These are phyloP conservation scores for Umbilicus rupestris DNA, from an alignment of 164 flowering plant genomes.

Conservation along the genomic window DNA sequence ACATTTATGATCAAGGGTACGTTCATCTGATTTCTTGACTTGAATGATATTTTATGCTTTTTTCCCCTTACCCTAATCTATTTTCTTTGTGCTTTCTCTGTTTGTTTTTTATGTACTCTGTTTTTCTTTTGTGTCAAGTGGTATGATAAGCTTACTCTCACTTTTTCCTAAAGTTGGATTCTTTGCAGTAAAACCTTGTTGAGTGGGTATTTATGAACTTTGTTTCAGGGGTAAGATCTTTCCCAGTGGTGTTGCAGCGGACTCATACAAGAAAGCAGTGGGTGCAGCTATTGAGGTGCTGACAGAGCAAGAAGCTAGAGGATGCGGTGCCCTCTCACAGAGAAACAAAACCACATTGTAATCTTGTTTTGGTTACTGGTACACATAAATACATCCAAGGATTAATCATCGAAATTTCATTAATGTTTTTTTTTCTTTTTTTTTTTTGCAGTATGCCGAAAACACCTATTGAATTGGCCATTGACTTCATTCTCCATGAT, in stretches of 20 bases:
- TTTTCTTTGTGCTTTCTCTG: background rate
- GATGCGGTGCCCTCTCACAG: slow-evolving; percentile 9
- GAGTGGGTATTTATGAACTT: background rate
- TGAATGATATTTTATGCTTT: background rate
- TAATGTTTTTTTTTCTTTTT: slow-evolving; percentile 9
- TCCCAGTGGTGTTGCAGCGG: slow-evolving; percentile 75
- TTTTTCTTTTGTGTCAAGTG: background rate
- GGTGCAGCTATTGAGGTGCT: slow-evolving; percentile 62
- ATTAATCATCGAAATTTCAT: background rate
- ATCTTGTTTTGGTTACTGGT: background rate
- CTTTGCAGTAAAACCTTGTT: too few relatives aligned
- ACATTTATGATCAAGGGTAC: slow-evolving; percentile 79
- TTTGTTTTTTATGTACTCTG: background rate
- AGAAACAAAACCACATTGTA: slow-evolving; percentile 31
- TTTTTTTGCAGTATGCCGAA: slow-evolving; percentile 37
- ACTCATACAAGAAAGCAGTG: slow-evolving; percentile 78
- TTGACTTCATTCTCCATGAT: slow-evolving; percentile 89
- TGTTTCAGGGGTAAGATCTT: slow-evolving; percentile 62
- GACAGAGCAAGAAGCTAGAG: slow-evolving; percentile 27
- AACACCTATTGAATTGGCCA: slow-evolving; percentile 90
- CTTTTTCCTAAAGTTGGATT: background rate
- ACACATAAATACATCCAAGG: background rate
- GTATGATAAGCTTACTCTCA: too few relatives aligned
- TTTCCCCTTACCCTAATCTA: background rate
- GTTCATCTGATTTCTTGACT: background rate